A percentile compares a stretch with the other conserved stretches of the same genome.
These are phyloP conservation scores for Angomonas desouzai DNA, from an alignment of 208 protist species.

Conservation along the genomic window DNA sequence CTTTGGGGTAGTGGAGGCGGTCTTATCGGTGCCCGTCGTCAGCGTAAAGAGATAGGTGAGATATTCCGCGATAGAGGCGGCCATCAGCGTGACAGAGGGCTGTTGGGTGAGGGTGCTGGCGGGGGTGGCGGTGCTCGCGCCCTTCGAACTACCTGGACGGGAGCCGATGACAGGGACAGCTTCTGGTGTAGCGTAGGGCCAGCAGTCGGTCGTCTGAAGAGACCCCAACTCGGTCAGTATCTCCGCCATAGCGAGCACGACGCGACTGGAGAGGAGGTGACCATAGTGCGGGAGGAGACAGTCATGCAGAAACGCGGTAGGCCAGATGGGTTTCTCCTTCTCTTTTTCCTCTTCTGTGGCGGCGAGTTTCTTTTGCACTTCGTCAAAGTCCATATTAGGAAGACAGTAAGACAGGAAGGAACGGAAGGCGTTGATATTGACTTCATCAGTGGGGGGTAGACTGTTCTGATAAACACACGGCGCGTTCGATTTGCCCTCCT, in stretches of 20 bases:
- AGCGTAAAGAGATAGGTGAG: slow-evolving; percentile 3
- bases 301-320: slow-evolving; percentile 23
- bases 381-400: slow-evolving; percentile 6
- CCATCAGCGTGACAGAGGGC: not conserved
- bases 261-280: slow-evolving; percentile 35
- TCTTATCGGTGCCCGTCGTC: not conserved
- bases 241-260: slow-evolving; percentile 59
- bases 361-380: slow-evolving; percentile 9
- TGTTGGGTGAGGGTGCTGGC: not conserved
- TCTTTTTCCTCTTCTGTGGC: not conserved
- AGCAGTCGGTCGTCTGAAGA: slow-evolving; percentile 48
- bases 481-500: not conserved
- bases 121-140: not conserved
- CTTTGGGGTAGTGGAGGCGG: not conserved
- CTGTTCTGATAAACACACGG: slow-evolving; percentile 33
- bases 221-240: slow-evolving; percentile 45
- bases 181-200: slow-evolving; percentile 14
- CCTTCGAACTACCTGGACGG: not conserved
- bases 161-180: not conserved
- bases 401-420: slow-evolving; percentile 38
- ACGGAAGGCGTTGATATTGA: slow-evolving; percentile 31
- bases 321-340: not conserved
- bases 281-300: slow-evolving; percentile 43
- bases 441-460: slow-evolving; percentile 27
- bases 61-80: slow-evolving; percentile 8